phyloP scores from a whole-genome alignment of 2,329 filamentous ascomycete genomes.

The Rhynchosporium agropyri region DNA sequence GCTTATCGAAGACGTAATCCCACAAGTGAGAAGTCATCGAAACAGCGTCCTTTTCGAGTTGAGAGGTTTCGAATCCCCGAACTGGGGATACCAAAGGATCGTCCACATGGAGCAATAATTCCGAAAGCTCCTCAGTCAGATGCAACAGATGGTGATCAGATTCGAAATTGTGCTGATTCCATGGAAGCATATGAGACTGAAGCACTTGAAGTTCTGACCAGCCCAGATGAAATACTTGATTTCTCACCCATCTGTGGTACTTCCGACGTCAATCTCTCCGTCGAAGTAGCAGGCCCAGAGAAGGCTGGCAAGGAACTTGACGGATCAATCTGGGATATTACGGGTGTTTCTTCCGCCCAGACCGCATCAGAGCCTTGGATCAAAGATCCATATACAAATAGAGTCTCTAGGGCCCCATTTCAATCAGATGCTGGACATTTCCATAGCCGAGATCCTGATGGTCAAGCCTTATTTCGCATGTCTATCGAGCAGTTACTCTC shows the following conservation, averaged over 20 bases:
- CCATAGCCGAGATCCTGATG: background rate
- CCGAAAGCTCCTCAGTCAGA: background rate
- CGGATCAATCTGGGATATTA: background rate
- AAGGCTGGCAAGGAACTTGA: background rate
- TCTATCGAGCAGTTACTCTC: background rate
- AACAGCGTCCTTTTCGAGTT: slow-evolving; percentile 24
- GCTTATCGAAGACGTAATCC: slow-evolving; percentile 31
- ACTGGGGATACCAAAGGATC: background rate
- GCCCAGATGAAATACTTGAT: background rate
- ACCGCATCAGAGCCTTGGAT: background rate
- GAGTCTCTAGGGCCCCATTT: background rate
- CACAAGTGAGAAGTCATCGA: slow-evolving; percentile 10
- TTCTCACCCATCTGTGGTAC: background rate
- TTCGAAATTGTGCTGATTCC: background rate
- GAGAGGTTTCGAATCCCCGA: slow-evolving; percentile 28
- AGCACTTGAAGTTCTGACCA: background rate
- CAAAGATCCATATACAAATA: background rate
- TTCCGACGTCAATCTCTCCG: background rate
- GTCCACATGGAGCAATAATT: background rate
- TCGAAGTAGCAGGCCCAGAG: background rate
- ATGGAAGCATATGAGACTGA: background rate
- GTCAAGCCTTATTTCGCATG: background rate
- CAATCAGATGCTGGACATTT: background rate
- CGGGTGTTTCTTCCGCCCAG: background rate
- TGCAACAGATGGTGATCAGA: background rate